phyloP scores from a whole-genome alignment of 1,139 yeast species.

The Saccharomyces hybrid region DNA sequence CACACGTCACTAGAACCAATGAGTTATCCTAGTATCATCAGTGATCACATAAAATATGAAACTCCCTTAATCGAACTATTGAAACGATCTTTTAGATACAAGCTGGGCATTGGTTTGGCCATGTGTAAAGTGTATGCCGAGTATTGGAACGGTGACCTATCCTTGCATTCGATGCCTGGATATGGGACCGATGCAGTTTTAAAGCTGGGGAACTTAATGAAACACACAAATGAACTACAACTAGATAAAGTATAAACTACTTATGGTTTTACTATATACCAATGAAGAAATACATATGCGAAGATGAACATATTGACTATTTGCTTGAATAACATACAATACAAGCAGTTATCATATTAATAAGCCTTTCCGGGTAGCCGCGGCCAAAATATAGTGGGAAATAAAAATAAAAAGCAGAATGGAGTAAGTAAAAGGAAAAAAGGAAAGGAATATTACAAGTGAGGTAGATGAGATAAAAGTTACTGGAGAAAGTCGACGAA shows the following conservation, averaged over 20 bases:
- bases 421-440: neutral
- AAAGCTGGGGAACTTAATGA: constrained; percentile 70
- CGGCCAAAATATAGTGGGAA: neutral
- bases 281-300: neutral
- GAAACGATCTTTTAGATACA: constrained; percentile 63
- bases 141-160: constrained; percentile 89
- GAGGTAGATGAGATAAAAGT: neutral
- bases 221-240: constrained; percentile 55
- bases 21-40: constrained; percentile 24
- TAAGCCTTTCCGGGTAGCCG: neutral
- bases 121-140: constrained; percentile 89
- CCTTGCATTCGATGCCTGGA: constrained; percentile 78
- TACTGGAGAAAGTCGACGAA: neutral
- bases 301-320: neutral
- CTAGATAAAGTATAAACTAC: constrained; percentile 59
- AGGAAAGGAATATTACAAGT: neutral
- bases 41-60: constrained; percentile 21
- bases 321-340: neutral
- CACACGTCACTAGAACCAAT: constrained; percentile 38
- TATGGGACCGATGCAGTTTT: constrained; percentile 86
- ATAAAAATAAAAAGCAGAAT: neutral
- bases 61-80: constrained; percentile 50
- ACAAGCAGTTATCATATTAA: too few species aligned
- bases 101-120: constrained; percentile 83
- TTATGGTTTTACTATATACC: neutral